phyloP scores from a whole-genome alignment of 2,329 filamentous ascomycete genomes.

The Tolypocladium nubicola region DNA sequence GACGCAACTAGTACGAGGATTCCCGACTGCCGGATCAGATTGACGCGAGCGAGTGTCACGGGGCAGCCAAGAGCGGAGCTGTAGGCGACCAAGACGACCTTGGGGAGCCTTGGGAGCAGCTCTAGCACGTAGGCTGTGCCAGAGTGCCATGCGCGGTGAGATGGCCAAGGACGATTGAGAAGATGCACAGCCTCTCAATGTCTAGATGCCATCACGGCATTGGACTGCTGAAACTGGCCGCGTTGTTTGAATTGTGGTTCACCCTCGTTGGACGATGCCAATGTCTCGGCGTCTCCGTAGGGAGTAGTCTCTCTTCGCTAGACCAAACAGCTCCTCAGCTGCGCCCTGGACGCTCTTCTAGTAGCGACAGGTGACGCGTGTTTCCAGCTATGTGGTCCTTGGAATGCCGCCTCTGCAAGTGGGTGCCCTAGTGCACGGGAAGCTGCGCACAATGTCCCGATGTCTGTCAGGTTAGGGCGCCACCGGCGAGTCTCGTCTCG shows the following conservation, averaged over 20 bases:
- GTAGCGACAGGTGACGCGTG: background rate
- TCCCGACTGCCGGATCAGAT: background rate
- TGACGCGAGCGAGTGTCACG: background rate
- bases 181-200: too few species aligned
- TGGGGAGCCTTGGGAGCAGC: too few species aligned
- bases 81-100: too few species aligned
- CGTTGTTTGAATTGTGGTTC: too few species aligned
- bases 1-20: background rate
- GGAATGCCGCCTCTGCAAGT: background rate
- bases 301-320: background rate
- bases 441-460: background rate
- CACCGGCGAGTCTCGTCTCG: background rate
- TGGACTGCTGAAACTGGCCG: too few species aligned
- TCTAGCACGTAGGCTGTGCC: too few species aligned
- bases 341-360: background rate
- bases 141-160: too few species aligned
- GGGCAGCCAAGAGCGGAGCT: too few species aligned
- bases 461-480: background rate
- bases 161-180: too few species aligned
- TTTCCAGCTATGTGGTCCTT: background rate
- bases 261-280: too few species aligned
- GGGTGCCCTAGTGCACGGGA: background rate
- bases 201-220: too few species aligned
- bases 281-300: too few species aligned
- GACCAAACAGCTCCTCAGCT: background rate